These are phyloP conservation scores for Aureobasidium namibiae DNA, from an alignment of 2,329 filamentous ascomycete genomes.

Conservation along the genomic window DNA sequence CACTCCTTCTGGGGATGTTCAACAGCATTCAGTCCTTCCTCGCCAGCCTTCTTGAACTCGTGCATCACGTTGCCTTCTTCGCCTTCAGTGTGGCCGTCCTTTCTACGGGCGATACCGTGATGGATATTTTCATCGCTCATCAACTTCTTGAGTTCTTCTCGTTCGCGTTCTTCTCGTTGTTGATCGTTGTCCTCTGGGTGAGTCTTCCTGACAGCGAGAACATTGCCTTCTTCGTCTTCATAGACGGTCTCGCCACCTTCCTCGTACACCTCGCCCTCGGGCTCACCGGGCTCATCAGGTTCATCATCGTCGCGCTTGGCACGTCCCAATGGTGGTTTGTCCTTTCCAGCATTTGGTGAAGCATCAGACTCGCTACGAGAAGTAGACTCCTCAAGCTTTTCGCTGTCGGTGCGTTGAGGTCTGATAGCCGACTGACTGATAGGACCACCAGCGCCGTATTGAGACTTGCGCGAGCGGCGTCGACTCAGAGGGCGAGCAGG, in stretches of 20 bases:
- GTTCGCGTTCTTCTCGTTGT: conserved; percentile 56
- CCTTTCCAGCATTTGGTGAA: conserved; percentile 20
- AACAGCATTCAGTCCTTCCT: conserved; percentile 55
- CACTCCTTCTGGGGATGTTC: conserved; percentile 33
- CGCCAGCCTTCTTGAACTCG: conserved; percentile 47
- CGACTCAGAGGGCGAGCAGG: conserved; percentile 57
- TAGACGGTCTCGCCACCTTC: conserved; percentile 73
- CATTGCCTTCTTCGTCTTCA: conserved; percentile 81
- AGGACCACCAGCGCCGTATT: conserved; percentile 73
- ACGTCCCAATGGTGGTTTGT: conserved; percentile 24
- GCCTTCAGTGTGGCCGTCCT: conserved; percentile 37
- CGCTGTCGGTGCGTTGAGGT: conserved; percentile 36
- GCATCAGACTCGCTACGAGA: conserved; percentile 24
- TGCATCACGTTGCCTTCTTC: conserved; percentile 32
- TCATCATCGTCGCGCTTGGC: conserved; percentile 21
- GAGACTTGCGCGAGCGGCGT: conserved; percentile 53
- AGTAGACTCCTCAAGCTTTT: conserved; percentile 19
- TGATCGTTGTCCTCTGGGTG: conserved; percentile 35
- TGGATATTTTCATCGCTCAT: conserved; percentile 44
- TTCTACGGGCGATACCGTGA: conserved; percentile 37
- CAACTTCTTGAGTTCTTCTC: conserved; percentile 41
- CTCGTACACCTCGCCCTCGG: conserved; percentile 61
- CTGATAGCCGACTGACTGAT: conserved; percentile 85
- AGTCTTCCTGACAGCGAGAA: conserved; percentile 57
- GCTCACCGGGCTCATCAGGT: conserved; percentile 23